Evolutionary conservation across 2,329 filamentous ascomycete species (phyloP).

Genomic region (Tolypocladium sp.): DNA sequence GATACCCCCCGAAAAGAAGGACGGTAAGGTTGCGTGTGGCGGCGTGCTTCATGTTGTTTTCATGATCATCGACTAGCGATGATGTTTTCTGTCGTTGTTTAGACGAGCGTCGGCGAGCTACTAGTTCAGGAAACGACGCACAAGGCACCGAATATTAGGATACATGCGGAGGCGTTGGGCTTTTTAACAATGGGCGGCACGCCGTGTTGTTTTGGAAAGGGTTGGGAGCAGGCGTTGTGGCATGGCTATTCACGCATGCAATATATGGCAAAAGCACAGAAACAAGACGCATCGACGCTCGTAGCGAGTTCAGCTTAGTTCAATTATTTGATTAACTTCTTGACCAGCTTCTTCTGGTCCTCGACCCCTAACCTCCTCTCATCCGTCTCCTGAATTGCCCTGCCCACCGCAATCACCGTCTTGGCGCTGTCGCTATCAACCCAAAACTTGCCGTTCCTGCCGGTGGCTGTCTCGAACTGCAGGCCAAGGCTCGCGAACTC

Average conservation of each 20-base stretch:
- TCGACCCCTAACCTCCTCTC: conserved; percentile 52
- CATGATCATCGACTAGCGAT: not conserved
- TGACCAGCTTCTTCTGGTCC: conserved; percentile 62
- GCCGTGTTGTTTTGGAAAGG: not conserved
- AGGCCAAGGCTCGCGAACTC: conserved; percentile 68
- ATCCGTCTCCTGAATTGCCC: conserved; percentile 71
- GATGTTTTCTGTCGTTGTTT: not conserved
- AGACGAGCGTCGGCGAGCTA: not conserved
- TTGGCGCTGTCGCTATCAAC: conserved; percentile 69
- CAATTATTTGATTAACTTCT: conserved; percentile 52
- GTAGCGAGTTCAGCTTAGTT: conserved; percentile 22
- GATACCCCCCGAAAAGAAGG: not conserved
- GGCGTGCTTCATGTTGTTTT: not conserved
- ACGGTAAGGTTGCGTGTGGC: not conserved
- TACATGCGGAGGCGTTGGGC: not conserved
- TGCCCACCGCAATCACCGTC: conserved; percentile 69
- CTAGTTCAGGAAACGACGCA: not conserved
- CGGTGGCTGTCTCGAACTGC: conserved; percentile 88
- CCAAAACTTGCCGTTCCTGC: conserved; percentile 88
- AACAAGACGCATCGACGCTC: not conserved
- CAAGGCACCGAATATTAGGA: not conserved
- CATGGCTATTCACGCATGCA: not conserved
- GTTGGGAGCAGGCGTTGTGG: not conserved
- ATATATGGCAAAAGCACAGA: not conserved
- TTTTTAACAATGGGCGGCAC: not conserved